Evolutionary conservation across 495 filamentous ascomycete species (phyloP), one percentile per base, ranked within the genome.

Genomic region (Filosporella fistucella): DNA sequence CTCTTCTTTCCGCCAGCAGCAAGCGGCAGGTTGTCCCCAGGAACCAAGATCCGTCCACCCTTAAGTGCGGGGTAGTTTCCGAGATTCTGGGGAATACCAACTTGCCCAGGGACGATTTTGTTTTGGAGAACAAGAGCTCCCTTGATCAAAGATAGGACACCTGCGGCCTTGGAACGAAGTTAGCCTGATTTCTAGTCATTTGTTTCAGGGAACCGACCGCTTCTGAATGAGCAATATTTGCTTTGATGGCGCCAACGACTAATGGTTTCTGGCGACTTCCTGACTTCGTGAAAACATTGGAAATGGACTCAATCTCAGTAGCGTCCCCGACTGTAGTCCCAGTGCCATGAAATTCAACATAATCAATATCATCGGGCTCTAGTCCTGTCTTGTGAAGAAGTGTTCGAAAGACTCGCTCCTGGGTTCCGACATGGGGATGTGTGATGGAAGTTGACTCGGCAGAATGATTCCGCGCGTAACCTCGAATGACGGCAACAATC

Each of bases 171-270:
- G n/a, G n/a, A n/a, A n/a, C n/a, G n/a, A n/a, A n/a, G n/a, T n/a
- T n/a, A n/a, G n/a, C n/a, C n/a, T n/a, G n/a, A n/a, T n/a, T n/a
- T n/a, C n/a, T n/a, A n/a, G n/a, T n/a, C n/a, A n/a, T n/a, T n/a
- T n/a, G n/a, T n/a, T n/a, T n/a, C n/a, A n/a, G n/a, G n/a, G n/a
- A n/a, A n/a, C n/a, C n/a, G n/a, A n/a, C n/a, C 26, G 89, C 85
- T 61, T 96, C 91, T 28, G 82, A 88, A 63, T 96, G 91, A 1
- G 91, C 91, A 22, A 96, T 75, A 48, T 96, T 96, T 1, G 91
- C 77, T 55, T 84, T 82, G 3, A 55, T 80, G 0, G 90, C 80
- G 13, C 90, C 91, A 1, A 95, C 71, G 54, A 88, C 78, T 4
- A 96, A 76, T 0, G 86, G 80, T 17, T 37, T 17, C 9, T 37